Evolutionary conservation across 148 eudicot genomes (phyloP), one percentile per base, ranked within the genome.

Genomic region (Suaeda aralocaspica): DNA sequence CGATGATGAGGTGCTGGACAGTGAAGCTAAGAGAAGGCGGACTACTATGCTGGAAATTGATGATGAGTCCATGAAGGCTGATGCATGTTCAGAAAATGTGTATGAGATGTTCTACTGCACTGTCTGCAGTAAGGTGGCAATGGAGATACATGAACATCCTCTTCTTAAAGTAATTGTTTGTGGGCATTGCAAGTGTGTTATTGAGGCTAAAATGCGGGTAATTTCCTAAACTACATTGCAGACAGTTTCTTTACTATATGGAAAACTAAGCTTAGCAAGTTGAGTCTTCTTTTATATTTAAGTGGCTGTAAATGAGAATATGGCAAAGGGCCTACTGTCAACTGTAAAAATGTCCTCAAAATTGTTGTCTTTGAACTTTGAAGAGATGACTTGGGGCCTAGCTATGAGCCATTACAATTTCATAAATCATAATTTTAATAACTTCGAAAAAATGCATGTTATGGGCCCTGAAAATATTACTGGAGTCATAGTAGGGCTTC

Each of bases 111-210:
- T 84, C 65, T 72, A 22, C 74, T 91, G 96, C 74, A 91, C 96
- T 31, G 92, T 82, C 68, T 91, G 96, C 73, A 74, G 74, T 70
- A 79, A 80, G 74, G 69, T 73, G 51, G 69, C 81, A 31, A 70
- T 59, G 67, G 83, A 82, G 69, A 78, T 82, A 50, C 78, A 80
- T 62, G 64, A 77, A 41, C 96, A 91, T 82, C 96, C 93, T 42
- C 75, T 86, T 77, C 19, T 91, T 33, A 83, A 81, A 76, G 96
- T 91, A 33, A 74, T 88, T 69, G 82, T 85, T 69, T 91, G 96
- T 56, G 59, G 77, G 78, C 80, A 72, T 45, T 91, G 96, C 85
- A 86, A 82, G 82, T 72, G 64, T 66, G 63, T 49, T 42, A 60
- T 88, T 56, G 85, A 91, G 79, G 72, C 68, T 33, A 91, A 77